A percentile compares a stretch with the other conserved stretches of the same genome.
Evolutionary conservation across 495 filamentous ascomycete genomes (phyloP).

Genomic region (Xanthoparmelia taractica): DNA sequence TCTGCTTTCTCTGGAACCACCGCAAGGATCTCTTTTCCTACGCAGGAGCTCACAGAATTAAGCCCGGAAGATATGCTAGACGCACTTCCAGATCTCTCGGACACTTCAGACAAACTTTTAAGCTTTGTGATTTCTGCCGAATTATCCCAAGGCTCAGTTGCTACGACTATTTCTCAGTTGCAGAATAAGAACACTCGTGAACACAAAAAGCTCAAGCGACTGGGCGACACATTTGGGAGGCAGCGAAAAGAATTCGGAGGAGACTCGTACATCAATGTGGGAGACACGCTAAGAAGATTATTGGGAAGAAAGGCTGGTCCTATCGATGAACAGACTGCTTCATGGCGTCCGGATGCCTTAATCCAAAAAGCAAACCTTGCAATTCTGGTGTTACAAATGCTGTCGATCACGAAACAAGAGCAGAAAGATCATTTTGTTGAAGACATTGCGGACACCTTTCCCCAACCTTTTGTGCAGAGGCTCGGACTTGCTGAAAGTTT

Average conservation of each 20-base stretch:
- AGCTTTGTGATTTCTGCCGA: constrained; percentile 29
- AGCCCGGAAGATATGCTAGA: constrained; percentile 30
- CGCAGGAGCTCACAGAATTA: constrained; percentile 29
- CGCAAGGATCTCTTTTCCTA: constrained; percentile 33
- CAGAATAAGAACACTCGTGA: constrained; percentile 29
- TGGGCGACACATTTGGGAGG: constrained; percentile 23
- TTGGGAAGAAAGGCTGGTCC: constrained; percentile 18
- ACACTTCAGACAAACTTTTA: constrained; percentile 27
- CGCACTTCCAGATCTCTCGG: constrained; percentile 29
- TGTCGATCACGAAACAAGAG: constrained; percentile 21
- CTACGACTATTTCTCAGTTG: constrained; percentile 25
- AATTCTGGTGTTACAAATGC: constrained; percentile 29
- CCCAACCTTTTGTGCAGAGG: constrained; percentile 27
- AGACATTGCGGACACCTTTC: constrained; percentile 32
- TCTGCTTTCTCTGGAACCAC: constrained; percentile 41
- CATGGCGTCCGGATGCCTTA: constrained; percentile 32
- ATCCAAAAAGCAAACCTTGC: constrained; percentile 39
- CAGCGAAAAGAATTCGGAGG: constrained; percentile 27
- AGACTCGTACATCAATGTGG: constrained; percentile 28
- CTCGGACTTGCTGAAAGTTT: constrained; percentile 16
- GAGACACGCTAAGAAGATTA: constrained; percentile 25
- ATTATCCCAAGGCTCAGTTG: constrained; percentile 23
- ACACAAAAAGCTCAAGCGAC: constrained; percentile 25
- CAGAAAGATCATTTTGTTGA: constrained; percentile 18
- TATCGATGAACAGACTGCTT: constrained; percentile 19